These are phyloP conservation scores for Xerocomellus intermedius DNA, from an alignment of 768 basidiomycete species.

Conservation along the genomic window DNA sequence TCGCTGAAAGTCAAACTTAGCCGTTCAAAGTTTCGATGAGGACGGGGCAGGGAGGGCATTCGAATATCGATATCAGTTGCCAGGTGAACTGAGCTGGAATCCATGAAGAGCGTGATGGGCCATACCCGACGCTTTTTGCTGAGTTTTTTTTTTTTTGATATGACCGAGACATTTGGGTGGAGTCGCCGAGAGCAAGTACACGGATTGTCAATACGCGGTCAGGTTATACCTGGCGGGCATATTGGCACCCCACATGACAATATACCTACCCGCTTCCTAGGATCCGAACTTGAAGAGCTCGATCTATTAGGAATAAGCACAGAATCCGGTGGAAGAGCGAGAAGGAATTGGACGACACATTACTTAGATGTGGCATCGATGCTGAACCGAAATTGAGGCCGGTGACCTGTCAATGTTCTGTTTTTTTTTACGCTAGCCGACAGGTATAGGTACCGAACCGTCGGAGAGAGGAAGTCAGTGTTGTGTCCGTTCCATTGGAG, in stretches of 20 bases:
- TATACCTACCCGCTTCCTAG: neutral
- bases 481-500: neutral
- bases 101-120: neutral
- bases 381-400: neutral
- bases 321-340: neutral
- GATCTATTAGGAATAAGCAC: neutral
- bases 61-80: constrained; percentile 1
- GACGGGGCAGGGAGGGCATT: neutral
- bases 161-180: neutral
- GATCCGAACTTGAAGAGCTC: neutral
- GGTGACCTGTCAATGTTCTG: constrained; percentile 8
- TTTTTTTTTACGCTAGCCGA: constrained; percentile 3
- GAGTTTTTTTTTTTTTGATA: neutral
- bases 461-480: constrained; percentile 1
- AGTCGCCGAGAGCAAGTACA: neutral
- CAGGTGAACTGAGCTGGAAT: constrained; percentile 9
- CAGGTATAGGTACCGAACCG: neutral
- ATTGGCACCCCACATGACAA: neutral
- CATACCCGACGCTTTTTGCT: constrained; percentile 8
- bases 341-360: neutral
- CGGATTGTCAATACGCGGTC: neutral
- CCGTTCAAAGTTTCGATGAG: constrained; percentile 15
- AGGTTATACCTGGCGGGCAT: neutral
- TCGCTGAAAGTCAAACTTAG: constrained; percentile 5
- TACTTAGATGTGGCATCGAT: no score